A percentile compares a stretch with the other conserved stretches of the same genome.
phyloP scores from a whole-genome alignment of 139 green algal species.

The Chlamydomonas urium region DNA sequence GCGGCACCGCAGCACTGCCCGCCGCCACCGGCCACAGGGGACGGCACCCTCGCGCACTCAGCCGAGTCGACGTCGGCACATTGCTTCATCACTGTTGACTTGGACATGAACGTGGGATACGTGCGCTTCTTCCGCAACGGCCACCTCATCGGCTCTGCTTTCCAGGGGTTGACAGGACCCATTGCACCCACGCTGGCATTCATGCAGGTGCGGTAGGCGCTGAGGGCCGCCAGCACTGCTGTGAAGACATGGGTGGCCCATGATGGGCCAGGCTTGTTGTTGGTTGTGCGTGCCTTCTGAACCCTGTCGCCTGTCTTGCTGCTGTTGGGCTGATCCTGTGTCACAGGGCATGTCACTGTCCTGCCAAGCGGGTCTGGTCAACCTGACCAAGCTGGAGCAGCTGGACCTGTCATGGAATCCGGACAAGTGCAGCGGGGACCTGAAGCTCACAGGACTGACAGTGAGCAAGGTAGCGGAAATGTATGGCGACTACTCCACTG shows the following conservation, averaged over 20 bases:
- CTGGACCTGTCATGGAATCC: constrained; percentile 51
- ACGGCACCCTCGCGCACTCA: neutral
- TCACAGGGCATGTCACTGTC: too few species aligned
- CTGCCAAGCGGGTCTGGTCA: constrained; percentile 46
- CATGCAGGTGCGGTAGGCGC: constrained; percentile 37
- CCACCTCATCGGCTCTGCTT: constrained; percentile 49
- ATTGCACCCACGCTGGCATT: constrained; percentile 45
- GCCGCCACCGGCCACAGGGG: too few species aligned
- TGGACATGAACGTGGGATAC: constrained; percentile 50
- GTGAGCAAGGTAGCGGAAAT: constrained; percentile 58
- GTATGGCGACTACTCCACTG: constrained; percentile 59
- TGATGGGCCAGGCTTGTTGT: too few species aligned
- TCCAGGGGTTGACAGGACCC: constrained; percentile 40
- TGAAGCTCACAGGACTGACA: constrained; percentile 34
- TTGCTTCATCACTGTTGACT: constrained; percentile 59
- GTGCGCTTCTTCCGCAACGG: constrained; percentile 59
- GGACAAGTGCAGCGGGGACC: constrained; percentile 50
- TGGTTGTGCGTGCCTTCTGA: too few species aligned
- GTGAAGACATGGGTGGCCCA: too few species aligned
- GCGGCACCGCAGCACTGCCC: too few species aligned
- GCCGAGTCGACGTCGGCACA: constrained; percentile 43
- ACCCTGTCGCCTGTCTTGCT: too few species aligned
- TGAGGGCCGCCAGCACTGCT: too few species aligned
- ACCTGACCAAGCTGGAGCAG: constrained; percentile 61
- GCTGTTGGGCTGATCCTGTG: too few species aligned